A percentile compares a stretch with the other conserved stretches of the same genome.
phyloP scores from a whole-genome alignment of 345 rosid genomes.

The Eucalyptus grandis region DNA sequence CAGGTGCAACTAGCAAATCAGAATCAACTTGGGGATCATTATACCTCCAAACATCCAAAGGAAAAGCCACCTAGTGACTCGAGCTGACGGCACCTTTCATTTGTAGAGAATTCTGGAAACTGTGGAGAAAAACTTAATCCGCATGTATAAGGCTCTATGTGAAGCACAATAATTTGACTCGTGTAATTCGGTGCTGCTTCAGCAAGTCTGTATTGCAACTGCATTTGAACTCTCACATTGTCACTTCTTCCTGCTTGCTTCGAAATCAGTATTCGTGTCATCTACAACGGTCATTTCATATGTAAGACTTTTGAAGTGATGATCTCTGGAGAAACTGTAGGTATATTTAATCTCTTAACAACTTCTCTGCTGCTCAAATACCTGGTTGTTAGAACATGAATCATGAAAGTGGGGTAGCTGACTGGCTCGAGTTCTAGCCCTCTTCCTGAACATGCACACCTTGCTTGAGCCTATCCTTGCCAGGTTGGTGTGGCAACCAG shows the following conservation, averaged over 20 bases:
- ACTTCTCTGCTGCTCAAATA: background rate
- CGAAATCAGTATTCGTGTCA: background rate
- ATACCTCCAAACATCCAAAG: conserved; percentile 58
- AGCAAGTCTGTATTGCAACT: background rate
- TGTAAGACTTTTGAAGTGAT: background rate
- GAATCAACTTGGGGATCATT: conserved; percentile 65
- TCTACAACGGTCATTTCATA: background rate
- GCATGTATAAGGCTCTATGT: background rate
- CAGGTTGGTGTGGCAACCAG: background rate
- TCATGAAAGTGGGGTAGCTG: background rate
- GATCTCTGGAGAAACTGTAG: background rate
- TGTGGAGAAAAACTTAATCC: background rate
- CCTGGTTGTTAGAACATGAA: background rate
- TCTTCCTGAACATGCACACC: background rate
- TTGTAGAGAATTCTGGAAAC: background rate
- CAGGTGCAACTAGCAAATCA: conserved; percentile 55
- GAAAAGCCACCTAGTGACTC: conserved; percentile 44
- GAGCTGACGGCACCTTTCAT: conserved; percentile 6
- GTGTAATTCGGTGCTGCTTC: background rate
- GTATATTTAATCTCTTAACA: background rate
- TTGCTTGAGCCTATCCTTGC: background rate
- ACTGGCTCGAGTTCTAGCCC: background rate
- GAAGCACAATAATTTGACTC: background rate
- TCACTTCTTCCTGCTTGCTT: background rate
- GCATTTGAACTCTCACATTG: background rate